Conservation (phyloP, 2,329 filamentous ascomycete species). For the Cercospora nicotianae region DNA sequence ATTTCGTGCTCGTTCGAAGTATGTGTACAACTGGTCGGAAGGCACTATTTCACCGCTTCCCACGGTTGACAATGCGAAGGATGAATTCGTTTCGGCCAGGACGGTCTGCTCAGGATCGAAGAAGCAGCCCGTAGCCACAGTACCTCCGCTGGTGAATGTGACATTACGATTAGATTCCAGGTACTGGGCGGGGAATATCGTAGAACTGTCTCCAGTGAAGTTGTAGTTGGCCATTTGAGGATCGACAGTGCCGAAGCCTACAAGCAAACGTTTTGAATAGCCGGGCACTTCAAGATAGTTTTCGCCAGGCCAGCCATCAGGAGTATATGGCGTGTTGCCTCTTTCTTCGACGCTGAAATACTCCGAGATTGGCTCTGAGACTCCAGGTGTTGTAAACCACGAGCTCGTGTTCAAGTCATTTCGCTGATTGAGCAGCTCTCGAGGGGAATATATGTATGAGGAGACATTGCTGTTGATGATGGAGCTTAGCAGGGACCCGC, state of each 20-base stretch:
- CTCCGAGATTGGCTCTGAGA: conserved; percentile 49
- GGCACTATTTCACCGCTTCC: conserved; percentile 15
- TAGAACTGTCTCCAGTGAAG: conserved; percentile 50
- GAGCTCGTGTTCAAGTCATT: conserved; percentile 52
- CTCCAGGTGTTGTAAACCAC: conserved; percentile 53
- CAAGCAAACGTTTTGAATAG: conserved; percentile 54
- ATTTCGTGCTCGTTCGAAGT: conserved; percentile 36
- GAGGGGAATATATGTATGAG: conserved; percentile 56
- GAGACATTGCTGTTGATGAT: conserved; percentile 52
- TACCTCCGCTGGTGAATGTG: conserved; percentile 42
- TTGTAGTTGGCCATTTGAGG: conserved; percentile 59
- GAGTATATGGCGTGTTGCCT: conserved; percentile 46
- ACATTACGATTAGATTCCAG: conserved; percentile 44
- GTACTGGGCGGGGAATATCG: conserved; percentile 54
- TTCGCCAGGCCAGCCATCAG: conserved; percentile 65
- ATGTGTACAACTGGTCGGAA: conserved; percentile 10
- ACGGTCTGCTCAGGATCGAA: conserved; percentile 46
- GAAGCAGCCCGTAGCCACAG: conserved; percentile 55
- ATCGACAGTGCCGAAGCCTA: conserved; percentile 59
- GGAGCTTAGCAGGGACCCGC: conserved; percentile 48
- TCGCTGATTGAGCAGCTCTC: conserved; percentile 52
- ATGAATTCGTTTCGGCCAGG: conserved; percentile 52
- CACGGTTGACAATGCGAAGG: conserved; percentile 51
- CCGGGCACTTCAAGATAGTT: conserved; percentile 56
- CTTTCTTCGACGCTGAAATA: conserved; percentile 52